phyloP scores from a whole-genome alignment of 352 stramenopile genomes.

The Phytophthora sansomeana region DNA sequence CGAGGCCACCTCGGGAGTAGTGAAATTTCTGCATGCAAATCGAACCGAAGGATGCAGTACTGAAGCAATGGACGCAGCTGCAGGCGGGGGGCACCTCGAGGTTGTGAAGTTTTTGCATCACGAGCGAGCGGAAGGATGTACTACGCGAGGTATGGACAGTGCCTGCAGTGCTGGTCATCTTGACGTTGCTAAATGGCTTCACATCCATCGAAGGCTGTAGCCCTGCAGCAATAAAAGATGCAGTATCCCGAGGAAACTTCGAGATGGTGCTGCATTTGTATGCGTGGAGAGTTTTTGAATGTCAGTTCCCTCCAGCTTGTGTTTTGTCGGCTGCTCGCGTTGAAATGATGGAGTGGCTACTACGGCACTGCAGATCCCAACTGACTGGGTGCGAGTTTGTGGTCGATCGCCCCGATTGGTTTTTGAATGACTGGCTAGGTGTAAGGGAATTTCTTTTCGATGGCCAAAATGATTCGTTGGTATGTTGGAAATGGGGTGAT shows the following conservation, averaged over 20 bases:
- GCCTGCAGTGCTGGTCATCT: slow-evolving; percentile 18
- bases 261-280: slow-evolving; percentile 21
- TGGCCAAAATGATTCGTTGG: slow-evolving; percentile 14
- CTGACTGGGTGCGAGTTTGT: slow-evolving; percentile 20
- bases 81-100: slow-evolving; percentile 12
- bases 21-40: slow-evolving; percentile 16
- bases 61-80: slow-evolving; percentile 15
- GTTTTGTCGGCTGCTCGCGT: slow-evolving; percentile 13
- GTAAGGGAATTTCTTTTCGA: slow-evolving; percentile 19
- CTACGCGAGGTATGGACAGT: slow-evolving; percentile 14
- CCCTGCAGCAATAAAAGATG: slow-evolving; percentile 15
- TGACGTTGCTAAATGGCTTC: slow-evolving; percentile 18
- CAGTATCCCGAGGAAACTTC: slow-evolving; percentile 19
- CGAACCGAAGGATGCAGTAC: slow-evolving; percentile 12
- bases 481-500: slow-evolving; percentile 16
- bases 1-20: background rate
- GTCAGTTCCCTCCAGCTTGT: slow-evolving; percentile 11
- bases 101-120: slow-evolving; percentile 25
- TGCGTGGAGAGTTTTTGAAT: slow-evolving; percentile 3
- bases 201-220: slow-evolving; percentile 17
- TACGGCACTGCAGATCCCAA: slow-evolving; percentile 11
- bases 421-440: slow-evolving; percentile 23
- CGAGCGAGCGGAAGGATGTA: slow-evolving; percentile 25
- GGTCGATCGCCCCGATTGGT: slow-evolving; percentile 18
- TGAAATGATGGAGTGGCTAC: slow-evolving; percentile 24